phyloP scores from a whole-genome alignment of 2,329 filamentous ascomycete genomes.

The Exophiala sideris region DNA sequence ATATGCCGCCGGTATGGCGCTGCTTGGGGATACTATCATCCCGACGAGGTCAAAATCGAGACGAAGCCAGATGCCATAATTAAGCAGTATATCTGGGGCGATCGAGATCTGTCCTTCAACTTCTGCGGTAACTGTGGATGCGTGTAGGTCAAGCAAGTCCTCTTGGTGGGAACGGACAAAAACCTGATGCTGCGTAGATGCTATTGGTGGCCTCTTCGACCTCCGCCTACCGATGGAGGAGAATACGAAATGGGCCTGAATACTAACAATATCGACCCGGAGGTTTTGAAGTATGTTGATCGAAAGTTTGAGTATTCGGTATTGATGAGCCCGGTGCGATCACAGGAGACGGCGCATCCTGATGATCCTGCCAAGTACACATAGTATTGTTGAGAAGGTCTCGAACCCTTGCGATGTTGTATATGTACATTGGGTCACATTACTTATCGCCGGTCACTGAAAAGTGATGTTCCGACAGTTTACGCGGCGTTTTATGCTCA shows the following conservation, averaged over 20 bases:
- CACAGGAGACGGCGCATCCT: slow-evolving; percentile 9
- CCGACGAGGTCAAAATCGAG: slow-evolving; percentile 29
- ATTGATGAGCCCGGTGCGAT: neutral
- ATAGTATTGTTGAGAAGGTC: too few species aligned
- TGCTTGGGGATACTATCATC: slow-evolving; percentile 32
- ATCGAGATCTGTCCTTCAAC: slow-evolving; percentile 19
- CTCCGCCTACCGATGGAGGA: slow-evolving; percentile 1
- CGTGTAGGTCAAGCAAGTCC: slow-evolving; percentile 12
- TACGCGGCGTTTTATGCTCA: too few species aligned
- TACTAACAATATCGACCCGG: slow-evolving; percentile 12
- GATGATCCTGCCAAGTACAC: slow-evolving; percentile 2
- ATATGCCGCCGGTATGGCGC: slow-evolving; percentile 33
- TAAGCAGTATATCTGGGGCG: slow-evolving; percentile 18
- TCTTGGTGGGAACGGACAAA: neutral
- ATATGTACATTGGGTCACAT: too few species aligned
- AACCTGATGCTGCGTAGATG: slow-evolving; percentile 3
- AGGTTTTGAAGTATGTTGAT: slow-evolving; percentile 6
- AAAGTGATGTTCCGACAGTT: too few species aligned
- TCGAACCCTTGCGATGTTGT: too few species aligned
- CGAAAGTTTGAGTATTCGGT: slow-evolving; percentile 6
- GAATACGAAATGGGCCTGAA: slow-evolving; percentile 9
- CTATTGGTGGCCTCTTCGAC: slow-evolving; percentile 3
- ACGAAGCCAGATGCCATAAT: slow-evolving; percentile 6
- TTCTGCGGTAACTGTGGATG: slow-evolving; percentile 21
- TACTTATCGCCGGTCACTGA: too few species aligned